A percentile compares a stretch with the other conserved stretches of the same genome.
These are phyloP conservation scores for Trypanosoma platydactyli DNA, from an alignment of 208 protist species.

Conservation along the genomic window DNA sequence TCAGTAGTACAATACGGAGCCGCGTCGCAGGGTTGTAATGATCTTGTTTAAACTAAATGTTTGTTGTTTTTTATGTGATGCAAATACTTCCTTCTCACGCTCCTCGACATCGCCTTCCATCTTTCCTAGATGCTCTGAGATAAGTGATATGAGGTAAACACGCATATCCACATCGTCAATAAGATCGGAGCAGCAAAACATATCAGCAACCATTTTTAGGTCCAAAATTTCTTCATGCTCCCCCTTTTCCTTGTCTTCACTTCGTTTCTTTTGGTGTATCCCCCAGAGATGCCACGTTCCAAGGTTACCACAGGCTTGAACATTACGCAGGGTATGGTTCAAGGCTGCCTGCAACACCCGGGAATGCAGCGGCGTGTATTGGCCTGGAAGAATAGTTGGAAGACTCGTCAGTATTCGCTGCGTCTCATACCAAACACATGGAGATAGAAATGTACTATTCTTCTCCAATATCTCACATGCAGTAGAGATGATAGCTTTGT, in stretches of 20 bases:
- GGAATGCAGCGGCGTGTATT: constrained; percentile 18
- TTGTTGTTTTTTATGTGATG: constrained; percentile 13
- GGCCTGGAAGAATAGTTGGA: constrained; percentile 1
- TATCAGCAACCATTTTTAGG: constrained; percentile 17
- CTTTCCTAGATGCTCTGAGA: constrained; percentile 11
- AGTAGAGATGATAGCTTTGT: constrained; percentile 26
- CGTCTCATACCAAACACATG: constrained; percentile 19
- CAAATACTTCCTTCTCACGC: not conserved
- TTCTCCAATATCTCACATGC: constrained; percentile 25
- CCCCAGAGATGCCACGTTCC: constrained; percentile 24
- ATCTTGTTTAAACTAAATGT: constrained; percentile 19
- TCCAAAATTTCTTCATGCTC: constrained; percentile 11
- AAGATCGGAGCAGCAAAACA: constrained; percentile 23
- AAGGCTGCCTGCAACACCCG: constrained; percentile 4
- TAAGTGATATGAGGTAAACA: constrained; percentile 23
- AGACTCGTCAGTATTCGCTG: constrained; percentile 15
- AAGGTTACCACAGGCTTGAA: constrained; percentile 18
- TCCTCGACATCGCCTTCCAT: not conserved
- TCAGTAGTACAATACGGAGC: constrained; percentile 28
- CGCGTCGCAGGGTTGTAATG: constrained; percentile 17
- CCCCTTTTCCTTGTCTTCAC: not conserved
- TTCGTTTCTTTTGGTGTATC: not conserved
- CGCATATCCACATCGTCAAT: constrained; percentile 22
- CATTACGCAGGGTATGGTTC: constrained; percentile 23
- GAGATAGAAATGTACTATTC: constrained; percentile 21